A percentile compares a stretch with the other conserved stretches of the same genome.
Conservation (phyloP, 2,329 filamentous ascomycete species). For the Colletotrichum sp. region DNA sequence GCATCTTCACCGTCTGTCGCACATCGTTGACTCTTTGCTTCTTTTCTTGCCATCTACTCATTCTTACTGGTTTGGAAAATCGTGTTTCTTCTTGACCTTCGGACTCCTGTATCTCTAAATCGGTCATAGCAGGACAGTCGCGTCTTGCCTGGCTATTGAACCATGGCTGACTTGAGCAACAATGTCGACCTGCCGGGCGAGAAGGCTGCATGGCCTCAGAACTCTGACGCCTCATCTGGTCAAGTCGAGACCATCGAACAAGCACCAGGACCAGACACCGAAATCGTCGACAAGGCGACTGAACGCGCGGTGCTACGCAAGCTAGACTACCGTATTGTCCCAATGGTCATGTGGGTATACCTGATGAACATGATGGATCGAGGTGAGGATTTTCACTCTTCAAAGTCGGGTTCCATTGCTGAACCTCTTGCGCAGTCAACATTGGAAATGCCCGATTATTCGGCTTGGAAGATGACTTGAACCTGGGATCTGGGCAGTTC, state of each 20-base stretch:
- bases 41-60: not conserved
- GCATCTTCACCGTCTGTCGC: not conserved
- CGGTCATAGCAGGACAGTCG: not conserved
- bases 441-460: conserved; percentile 45
- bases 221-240: conserved; percentile 24
- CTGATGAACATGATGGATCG: conserved; percentile 41
- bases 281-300: conserved; percentile 1
- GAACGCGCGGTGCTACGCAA: conserved; percentile 25
- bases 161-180: not conserved
- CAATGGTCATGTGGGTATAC: conserved; percentile 36
- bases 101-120: not conserved
- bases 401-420: not conserved
- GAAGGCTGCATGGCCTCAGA: conserved; percentile 16
- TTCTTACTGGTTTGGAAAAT: not conserved
- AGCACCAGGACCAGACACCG: not conserved
- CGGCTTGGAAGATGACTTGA: not conserved
- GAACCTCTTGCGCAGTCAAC: conserved; percentile 29
- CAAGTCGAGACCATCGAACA: conserved; percentile 10
- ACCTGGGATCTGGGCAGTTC: conserved; percentile 57
- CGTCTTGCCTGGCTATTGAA: not conserved
- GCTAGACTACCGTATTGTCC: conserved; percentile 36
- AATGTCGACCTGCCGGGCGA: not conserved
- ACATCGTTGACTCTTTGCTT: not conserved
- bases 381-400: conserved; percentile 25
- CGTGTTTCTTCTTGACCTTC: not conserved